A percentile compares a stretch with the other conserved stretches of the same genome.
Evolutionary conservation across 129 eudicot genomes (phyloP).

Genomic region (Heracleum sosnowskyi): DNA sequence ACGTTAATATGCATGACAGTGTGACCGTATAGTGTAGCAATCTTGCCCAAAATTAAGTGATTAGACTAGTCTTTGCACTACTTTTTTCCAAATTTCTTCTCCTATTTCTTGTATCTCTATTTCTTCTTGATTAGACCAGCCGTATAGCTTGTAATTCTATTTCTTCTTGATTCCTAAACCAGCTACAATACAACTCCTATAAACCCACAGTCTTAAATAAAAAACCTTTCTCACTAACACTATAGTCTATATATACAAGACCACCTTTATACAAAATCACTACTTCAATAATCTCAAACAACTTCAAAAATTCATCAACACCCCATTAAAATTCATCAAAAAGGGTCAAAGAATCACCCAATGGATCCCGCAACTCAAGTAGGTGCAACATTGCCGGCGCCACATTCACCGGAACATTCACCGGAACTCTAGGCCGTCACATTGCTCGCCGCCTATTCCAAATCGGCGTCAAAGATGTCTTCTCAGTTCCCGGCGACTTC

Average conservation of each 20-base stretch:
- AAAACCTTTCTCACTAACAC: not conserved
- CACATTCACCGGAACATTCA: not conserved
- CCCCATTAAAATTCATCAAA: not conserved
- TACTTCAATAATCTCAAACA: not conserved
- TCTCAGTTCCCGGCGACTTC: slow-evolving; percentile 89
- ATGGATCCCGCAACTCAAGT: slow-evolving; percentile 7
- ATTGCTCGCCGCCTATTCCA: slow-evolving; percentile 66
- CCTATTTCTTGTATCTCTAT: too few species aligned
- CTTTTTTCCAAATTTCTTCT: too few species aligned
- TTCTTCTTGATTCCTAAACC: not conserved
- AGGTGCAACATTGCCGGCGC: not conserved
- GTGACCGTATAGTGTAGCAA: too few species aligned
- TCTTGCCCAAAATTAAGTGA: too few species aligned
- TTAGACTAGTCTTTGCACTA: too few species aligned
- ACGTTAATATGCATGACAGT: too few species aligned
- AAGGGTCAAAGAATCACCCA: not conserved
- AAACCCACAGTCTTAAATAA: not conserved
- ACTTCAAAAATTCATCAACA: not conserved
- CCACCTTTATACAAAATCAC: not conserved
- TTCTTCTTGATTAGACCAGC: too few species aligned
- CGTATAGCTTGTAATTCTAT: not conserved
- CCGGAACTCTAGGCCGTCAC: slow-evolving; percentile 28
- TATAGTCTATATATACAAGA: too few species aligned
- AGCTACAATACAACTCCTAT: not conserved
- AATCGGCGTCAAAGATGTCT: slow-evolving; percentile 60